A percentile compares a stretch with the other conserved stretches of the same genome.
These are phyloP conservation scores for Phaeotremella skinneri DNA, from an alignment of 768 basidiomycete genomes.

Conservation along the genomic window DNA sequence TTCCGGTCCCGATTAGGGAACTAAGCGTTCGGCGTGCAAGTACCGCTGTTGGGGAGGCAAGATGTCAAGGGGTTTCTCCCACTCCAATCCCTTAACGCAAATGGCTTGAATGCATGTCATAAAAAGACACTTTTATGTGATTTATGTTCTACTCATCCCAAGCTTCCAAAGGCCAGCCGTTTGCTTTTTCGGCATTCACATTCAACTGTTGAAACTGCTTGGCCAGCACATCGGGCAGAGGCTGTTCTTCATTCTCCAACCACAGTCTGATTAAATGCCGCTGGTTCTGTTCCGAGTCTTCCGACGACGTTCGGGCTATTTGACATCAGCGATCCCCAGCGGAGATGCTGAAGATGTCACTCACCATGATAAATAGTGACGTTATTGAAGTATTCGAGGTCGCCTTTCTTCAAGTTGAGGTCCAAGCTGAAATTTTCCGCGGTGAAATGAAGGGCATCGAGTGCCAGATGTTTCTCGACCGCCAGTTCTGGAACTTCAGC, in stretches of 20 bases:
- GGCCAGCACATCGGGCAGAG: constrained; percentile 12
- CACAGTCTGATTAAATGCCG: constrained; percentile 25
- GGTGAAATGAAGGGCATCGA: constrained; percentile 33
- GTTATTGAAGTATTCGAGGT: constrained; percentile 36
- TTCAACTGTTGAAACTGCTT: background rate
- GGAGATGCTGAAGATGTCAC: no score
- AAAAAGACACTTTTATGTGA: no score
- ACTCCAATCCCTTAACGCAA: no score
- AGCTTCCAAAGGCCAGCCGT: constrained; percentile 25
- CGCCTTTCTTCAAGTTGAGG: constrained; percentile 28
- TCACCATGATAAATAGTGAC: constrained; percentile 26
- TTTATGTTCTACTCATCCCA: no score
- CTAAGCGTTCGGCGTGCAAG: no score
- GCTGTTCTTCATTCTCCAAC: constrained; percentile 21
- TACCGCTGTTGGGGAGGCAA: no score
- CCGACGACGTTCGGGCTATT: constrained; percentile 24
- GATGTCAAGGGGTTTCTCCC: no score
- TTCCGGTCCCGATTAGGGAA: no score
- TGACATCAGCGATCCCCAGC: background rate
- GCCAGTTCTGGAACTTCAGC: constrained; percentile 20
- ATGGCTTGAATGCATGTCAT: no score
- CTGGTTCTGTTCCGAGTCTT: constrained; percentile 23
- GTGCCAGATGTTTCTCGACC: constrained; percentile 26
- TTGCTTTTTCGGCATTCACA: background rate
- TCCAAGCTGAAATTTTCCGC: constrained; percentile 32